Evolutionary conservation across 805 yeast species (phyloP), one percentile per base, ranked within the genome.

Genomic region (Candida argentea): DNA sequence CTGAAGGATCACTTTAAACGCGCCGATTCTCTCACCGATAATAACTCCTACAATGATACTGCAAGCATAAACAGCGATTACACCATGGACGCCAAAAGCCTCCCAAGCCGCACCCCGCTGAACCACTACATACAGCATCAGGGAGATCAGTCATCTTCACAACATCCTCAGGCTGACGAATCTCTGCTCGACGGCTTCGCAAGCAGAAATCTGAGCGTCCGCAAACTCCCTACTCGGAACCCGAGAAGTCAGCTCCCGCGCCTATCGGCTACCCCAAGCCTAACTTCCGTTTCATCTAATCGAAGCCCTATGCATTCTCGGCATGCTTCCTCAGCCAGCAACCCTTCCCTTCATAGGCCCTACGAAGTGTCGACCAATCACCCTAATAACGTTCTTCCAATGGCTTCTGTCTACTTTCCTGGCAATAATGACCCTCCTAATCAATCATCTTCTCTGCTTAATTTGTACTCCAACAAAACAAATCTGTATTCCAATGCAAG

Each of bases 241-340:
- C n/a, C n/a, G n/a, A n/a, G n/a, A n/a, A n/a, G n/a, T n/a, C n/a
- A n/a, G n/a, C n/a, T n/a, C n/a, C n/a, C n/a, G n/a, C n/a, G n/a
- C n/a, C 35, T 30, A 26, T 27, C 24, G 40, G 30, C 8, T 34
- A 37, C 30, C 29, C 29, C 21, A 25, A 35, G 16, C 31, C 42
- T 14, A 38, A 37, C 22, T 34, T 44, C 14, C 16, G 20, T 17
- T 37, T 38, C 20, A 36, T 34, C 25, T 28, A 40, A 25, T 33
- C 43, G n/a, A 24, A 22, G 15, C 27, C 52, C 61, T n/a, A 46
- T 36, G 31, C 65, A 57, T 33, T 48, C 55, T 20, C 52, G 65
- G 6, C 58, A 57, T 20, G 57, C 61, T n/a, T 57, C 64, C 13
- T 43, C 63, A 2, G 61, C 55, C 38, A 50, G 59, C 34, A 51